phyloP scores from a whole-genome alignment of 257 asterid species.

The Coffea canephora region DNA sequence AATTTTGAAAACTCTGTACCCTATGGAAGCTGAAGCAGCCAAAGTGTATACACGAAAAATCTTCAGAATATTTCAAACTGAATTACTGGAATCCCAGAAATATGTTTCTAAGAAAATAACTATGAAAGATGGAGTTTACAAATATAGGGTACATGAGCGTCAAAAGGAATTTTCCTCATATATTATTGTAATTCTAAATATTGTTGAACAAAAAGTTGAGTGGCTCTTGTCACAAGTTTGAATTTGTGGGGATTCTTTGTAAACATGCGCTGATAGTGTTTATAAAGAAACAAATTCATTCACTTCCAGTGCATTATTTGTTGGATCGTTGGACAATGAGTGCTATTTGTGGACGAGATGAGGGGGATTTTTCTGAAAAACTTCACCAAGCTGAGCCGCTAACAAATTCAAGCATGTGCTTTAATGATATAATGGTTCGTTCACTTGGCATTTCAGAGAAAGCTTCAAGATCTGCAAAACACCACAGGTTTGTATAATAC shows the following conservation, averaged over 20 bases:
- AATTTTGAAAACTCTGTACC: not conserved
- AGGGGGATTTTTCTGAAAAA: too few species aligned
- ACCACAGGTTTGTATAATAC: not conserved
- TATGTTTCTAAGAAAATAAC: constrained; percentile 6
- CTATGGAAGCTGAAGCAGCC: not conserved
- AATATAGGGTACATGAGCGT: constrained; percentile 33
- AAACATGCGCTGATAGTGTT: constrained; percentile 47
- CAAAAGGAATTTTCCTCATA: constrained; percentile 18
- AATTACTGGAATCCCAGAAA: constrained; percentile 9
- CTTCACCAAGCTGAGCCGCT: too few species aligned
- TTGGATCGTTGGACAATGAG: constrained; percentile 42
- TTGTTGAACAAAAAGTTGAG: not conserved
- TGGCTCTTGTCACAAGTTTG: constrained; percentile 39
- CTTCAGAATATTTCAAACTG: constrained; percentile 13
- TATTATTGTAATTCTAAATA: constrained; percentile 20
- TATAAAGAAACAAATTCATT: constrained; percentile 35
- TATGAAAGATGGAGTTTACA: constrained; percentile 32
- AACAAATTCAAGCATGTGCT: too few species aligned
- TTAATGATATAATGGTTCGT: not conserved
- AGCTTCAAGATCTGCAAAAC: not conserved
- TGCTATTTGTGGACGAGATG: too few species aligned
- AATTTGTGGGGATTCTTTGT: constrained; percentile 45
- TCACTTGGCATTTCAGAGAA: not conserved
- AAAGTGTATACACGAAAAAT: not conserved
- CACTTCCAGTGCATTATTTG: constrained; percentile 35